Evolutionary conservation across 2,329 filamentous ascomycete species (phyloP).

Genomic region (Didymella glomerata): DNA sequence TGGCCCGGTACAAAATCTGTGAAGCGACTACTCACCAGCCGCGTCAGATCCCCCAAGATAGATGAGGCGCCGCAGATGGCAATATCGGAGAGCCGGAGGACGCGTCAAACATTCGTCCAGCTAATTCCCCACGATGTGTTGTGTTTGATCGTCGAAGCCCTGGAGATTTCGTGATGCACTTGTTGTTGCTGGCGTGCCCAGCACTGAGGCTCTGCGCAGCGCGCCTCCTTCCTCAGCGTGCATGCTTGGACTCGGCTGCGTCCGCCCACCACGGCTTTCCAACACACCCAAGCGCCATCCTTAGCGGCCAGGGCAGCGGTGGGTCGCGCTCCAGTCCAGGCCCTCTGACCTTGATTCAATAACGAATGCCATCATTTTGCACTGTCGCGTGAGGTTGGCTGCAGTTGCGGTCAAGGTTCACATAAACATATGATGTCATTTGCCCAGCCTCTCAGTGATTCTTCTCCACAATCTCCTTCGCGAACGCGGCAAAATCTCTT

Average conservation of each 20-base stretch:
- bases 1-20: conserved; percentile 11
- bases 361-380: conserved; percentile 12
- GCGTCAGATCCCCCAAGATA: conserved; percentile 19
- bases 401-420: conserved; percentile 19
- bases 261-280: conserved; percentile 4
- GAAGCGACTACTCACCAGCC: conserved; percentile 11
- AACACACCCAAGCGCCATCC: conserved; percentile 1
- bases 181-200: conserved; percentile 9
- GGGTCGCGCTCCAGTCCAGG: conserved; percentile 12
- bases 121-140: conserved; percentile 16
- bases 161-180: background rate
- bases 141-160: conserved; percentile 21
- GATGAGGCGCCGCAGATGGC: conserved; percentile 20
- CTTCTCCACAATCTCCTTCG: conserved; percentile 60
- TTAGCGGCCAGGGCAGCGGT: conserved; percentile 6
- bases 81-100: conserved; percentile 15
- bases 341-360: conserved; percentile 5
- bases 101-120: conserved; percentile 13
- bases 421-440: conserved; percentile 19
- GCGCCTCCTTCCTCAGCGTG: background rate
- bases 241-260: conserved; percentile 16
- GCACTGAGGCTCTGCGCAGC: conserved; percentile 19
- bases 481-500: conserved; percentile 79
- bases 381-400: conserved; percentile 7
- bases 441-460: conserved; percentile 49